Conservation (phyloP, 441 rosid species). For the Jatropha multifida region DNA sequence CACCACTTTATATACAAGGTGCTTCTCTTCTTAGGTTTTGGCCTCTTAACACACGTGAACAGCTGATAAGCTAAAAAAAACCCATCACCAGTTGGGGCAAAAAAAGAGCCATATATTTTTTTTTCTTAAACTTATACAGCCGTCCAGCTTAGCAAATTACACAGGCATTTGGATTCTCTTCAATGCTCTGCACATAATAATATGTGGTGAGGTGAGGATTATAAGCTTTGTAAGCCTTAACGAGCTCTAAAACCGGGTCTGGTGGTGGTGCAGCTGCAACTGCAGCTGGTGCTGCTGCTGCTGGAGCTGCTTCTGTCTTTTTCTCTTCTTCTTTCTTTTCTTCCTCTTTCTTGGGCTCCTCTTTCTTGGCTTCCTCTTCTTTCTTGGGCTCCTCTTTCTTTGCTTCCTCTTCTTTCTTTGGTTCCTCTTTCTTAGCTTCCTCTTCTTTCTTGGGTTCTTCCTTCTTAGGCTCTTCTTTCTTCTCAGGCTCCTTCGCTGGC, state of each 20-base stretch:
- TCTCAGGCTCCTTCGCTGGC: constrained; percentile 89
- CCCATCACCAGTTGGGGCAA: constrained; percentile 22
- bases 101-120: background rate
- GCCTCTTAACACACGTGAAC: constrained; percentile 26
- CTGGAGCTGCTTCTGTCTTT: constrained; percentile 32
- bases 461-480: constrained; percentile 80
- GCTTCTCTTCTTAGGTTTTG: constrained; percentile 16
- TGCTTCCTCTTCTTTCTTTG: constrained; percentile 24
- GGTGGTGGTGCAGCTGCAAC: constrained; percentile 37
- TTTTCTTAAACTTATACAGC: background rate
- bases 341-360: constrained; percentile 46
- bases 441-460: constrained; percentile 48
- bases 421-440: constrained; percentile 29
- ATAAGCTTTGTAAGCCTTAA: constrained; percentile 76
- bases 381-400: constrained; percentile 39
- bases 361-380: constrained; percentile 40
- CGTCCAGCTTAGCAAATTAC: constrained; percentile 44
- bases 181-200: constrained; percentile 79
- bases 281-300: constrained; percentile 13
- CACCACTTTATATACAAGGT: constrained; percentile 32
- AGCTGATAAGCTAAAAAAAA: constrained; percentile 34
- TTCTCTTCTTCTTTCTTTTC: constrained; percentile 42
- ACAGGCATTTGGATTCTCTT: constrained; percentile 91
- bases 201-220: constrained; percentile 74
- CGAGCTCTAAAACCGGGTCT: constrained; percentile 67